Base-by-base conservation (phyloP, 1,139 yeast genomes). In the Nadsonia commutata region DNA sequence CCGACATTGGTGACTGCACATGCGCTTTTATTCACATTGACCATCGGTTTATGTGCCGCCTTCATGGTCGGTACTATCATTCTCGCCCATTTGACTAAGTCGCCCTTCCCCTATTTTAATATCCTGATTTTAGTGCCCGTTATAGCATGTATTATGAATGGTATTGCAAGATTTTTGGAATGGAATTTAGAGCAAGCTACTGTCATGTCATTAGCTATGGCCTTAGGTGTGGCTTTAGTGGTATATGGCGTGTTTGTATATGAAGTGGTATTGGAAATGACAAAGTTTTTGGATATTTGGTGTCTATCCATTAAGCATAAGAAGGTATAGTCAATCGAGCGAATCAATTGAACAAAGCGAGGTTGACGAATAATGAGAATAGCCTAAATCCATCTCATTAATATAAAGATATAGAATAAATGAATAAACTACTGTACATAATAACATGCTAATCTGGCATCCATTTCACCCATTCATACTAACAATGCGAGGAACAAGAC, bases 31-130 rank as follows among this genome's bases (percentile, higher is more conserved):
- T 69, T 80, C 52, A 64, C 78, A 23, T 57, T 83, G 33, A 71
- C 84, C 2, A 73, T 80, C 51, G 95, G 95, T 3, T 69, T 80
- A 36, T 71, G 83, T 1, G 65, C 81, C 54, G 95, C 97, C 0
- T 80, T 84, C 55, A 69, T 76, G 1, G 96, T 88, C 18, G 97
- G 97, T 3, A 74, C 94, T 57, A 84, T 88, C 53, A 88, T 88
- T 55, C 70, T 83, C 47, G 93, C 86, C 2, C 96, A 88, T 61
- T 75, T 88, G 55, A 85, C 96, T 0, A 64, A 72, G 46, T 94
- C 84, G 57, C 56, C 64, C 2, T 88, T 82, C 68, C 97, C 97
- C 41, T 64, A 68, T 59, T 53, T 71, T 48, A 83, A 84, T 48
- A 71, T 78, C 23, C 85, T 94, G 38, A 71, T 78, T 71, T 66